phyloP scores from a whole-genome alignment of 495 filamentous ascomycete genomes.

The Penicillium roqueforti region DNA sequence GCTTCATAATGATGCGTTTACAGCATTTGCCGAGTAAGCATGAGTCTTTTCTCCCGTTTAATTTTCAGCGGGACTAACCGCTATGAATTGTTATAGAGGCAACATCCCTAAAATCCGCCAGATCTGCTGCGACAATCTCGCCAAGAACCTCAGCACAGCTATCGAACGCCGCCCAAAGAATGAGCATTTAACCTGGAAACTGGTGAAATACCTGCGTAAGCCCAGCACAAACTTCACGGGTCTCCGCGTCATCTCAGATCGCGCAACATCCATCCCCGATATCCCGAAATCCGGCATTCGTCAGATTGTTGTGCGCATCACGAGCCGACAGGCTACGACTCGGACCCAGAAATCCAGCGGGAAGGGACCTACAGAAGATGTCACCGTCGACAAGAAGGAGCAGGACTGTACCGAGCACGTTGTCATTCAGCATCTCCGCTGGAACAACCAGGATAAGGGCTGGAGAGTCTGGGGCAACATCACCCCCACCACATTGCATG shows the following conservation, averaged over 20 bases:
- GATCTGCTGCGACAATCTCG: conserved; percentile 59
- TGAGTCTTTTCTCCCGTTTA: neutral
- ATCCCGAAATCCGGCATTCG: conserved; percentile 48
- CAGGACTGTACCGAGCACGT: conserved; percentile 71
- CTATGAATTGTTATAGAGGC: conserved; percentile 38
- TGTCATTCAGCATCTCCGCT: conserved; percentile 62
- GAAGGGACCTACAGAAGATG: neutral
- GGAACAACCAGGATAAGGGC: conserved; percentile 51
- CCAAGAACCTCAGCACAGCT: conserved; percentile 47
- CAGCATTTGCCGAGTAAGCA: conserved; percentile 61
- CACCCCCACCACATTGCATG: conserved; percentile 54
- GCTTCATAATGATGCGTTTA: conserved; percentile 66
- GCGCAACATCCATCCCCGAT: conserved; percentile 48
- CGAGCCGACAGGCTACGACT: conserved; percentile 55
- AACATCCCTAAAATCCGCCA: conserved; percentile 53
- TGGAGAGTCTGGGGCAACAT: conserved; percentile 79
- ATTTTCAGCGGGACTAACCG: neutral
- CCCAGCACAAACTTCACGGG: conserved; percentile 44
- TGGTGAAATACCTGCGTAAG: conserved; percentile 56
- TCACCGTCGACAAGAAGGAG: conserved; percentile 41
- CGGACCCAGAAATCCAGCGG: conserved; percentile 2
- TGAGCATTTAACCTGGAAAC: conserved; percentile 58
- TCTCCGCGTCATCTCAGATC: conserved; percentile 55
- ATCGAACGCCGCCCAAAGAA: conserved; percentile 52
- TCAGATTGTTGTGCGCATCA: conserved; percentile 71